A percentile compares a stretch with the other conserved stretches of the same genome.
Evolutionary conservation across 2,329 filamentous ascomycete species (phyloP).

Genomic region (Ophiostoma ulmi): DNA sequence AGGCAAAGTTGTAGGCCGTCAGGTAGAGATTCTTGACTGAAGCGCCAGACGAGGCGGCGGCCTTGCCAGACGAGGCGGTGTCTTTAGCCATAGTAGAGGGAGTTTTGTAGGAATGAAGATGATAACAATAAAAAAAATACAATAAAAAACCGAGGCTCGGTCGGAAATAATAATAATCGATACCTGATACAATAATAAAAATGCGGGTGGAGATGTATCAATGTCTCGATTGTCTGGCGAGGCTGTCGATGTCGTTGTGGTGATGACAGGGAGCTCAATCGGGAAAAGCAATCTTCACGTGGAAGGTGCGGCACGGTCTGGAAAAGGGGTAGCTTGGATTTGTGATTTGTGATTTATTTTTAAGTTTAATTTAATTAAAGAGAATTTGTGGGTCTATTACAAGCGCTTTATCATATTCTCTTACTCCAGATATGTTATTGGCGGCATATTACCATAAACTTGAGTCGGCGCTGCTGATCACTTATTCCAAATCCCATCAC

Average conservation of each 20-base stretch:
- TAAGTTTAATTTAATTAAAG: not conserved
- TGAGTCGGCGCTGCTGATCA: not conserved
- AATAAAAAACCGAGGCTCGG: not conserved
- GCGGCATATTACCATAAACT: conserved; percentile 8
- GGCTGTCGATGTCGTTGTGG: conserved; percentile 5
- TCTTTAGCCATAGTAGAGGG: not conserved
- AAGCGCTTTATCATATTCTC: not conserved
- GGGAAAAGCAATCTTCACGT: conserved; percentile 1
- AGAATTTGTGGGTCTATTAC: not conserved
- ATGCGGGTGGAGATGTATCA: not conserved
- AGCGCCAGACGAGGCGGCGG: conserved; percentile 33
- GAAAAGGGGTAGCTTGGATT: not conserved
- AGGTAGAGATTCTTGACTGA: conserved; percentile 63
- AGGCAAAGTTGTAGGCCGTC: conserved; percentile 76
- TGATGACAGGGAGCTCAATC: not conserved
- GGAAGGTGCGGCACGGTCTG: not conserved
- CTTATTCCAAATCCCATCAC: not conserved
- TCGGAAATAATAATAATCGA: not conserved
- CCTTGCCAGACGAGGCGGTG: conserved; percentile 22
- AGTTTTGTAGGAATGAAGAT: not conserved
- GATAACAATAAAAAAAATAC: not conserved
- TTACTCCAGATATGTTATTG: not conserved
- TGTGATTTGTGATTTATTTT: not conserved
- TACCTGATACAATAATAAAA: not conserved
- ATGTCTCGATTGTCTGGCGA: not conserved